Percentiles rank a stretch among this genome's conserved stretches.
Evolutionary conservation across 2,329 filamentous ascomycete species (phyloP).

Genomic region (Laburnicola sp.): DNA sequence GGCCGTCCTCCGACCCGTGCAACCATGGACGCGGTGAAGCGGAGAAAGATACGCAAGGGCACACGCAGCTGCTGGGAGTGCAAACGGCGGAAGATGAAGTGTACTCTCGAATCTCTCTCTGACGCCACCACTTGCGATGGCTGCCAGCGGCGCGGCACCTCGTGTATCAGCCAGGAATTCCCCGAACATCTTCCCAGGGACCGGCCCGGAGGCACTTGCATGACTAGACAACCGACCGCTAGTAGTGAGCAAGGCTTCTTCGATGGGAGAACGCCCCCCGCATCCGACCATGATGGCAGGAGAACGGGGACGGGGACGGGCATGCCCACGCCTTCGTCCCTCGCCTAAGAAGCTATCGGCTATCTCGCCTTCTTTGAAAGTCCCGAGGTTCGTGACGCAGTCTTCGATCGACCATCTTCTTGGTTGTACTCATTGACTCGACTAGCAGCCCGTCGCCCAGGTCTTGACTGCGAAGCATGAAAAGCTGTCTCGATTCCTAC

Average conservation of each 20-base stretch:
- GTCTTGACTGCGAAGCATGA: conserved; percentile 6
- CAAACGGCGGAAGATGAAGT: conserved; percentile 27
- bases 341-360: not conserved
- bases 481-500: conserved; percentile 10
- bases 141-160: conserved; percentile 19
- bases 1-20: not conserved
- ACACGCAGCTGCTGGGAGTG: conserved; percentile 33
- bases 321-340: conserved; percentile 8
- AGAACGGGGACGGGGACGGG: conserved; percentile 1
- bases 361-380: not conserved
- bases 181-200: conserved; percentile 12
- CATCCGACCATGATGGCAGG: not conserved
- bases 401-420: no score
- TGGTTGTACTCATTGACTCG: not conserved
- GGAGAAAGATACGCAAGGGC: conserved; percentile 26
- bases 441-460: not conserved
- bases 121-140: conserved; percentile 14
- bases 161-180: conserved; percentile 24
- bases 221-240: not conserved
- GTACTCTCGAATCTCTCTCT: conserved; percentile 13
- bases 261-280: not conserved
- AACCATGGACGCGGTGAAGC: conserved; percentile 6
- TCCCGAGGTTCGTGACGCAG: not conserved
- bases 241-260: not conserved
- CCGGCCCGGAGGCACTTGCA: not conserved